Evolutionary conservation across 805 yeast genomes (phyloP).

Genomic region (Candida andamanensis): DNA sequence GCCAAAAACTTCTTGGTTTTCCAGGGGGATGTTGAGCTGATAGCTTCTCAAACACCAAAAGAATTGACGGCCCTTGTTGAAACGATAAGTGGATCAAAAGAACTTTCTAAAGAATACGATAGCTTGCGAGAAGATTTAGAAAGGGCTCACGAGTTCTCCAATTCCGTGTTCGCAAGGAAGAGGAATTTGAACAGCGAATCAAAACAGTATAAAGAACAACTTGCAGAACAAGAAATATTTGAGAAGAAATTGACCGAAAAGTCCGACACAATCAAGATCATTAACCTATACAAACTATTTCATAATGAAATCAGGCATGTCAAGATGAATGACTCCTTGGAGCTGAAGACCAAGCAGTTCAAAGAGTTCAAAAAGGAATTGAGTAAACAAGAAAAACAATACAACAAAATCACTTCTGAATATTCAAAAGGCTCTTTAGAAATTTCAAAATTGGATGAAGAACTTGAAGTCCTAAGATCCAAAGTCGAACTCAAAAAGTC

Average conservation of each 20-base stretch:
- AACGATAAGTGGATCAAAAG: constrained; percentile 76
- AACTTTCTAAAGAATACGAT: constrained; percentile 63
- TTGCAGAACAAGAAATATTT: constrained; percentile 64
- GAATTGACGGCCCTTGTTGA: constrained; percentile 76
- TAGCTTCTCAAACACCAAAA: constrained; percentile 79
- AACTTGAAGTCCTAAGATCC: constrained; percentile 29
- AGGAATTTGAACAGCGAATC: constrained; percentile 69
- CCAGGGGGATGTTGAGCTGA: constrained; percentile 94
- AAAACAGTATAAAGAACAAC: constrained; percentile 72
- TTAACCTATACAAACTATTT: constrained; percentile 59
- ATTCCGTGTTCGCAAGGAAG: constrained; percentile 60
- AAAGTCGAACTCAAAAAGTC: constrained; percentile 43
- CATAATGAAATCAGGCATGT: constrained; percentile 48
- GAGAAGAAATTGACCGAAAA: constrained; percentile 50
- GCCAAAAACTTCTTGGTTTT: constrained; percentile 91
- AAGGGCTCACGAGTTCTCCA: constrained; percentile 57
- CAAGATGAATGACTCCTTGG: constrained; percentile 27
- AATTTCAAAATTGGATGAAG: constrained; percentile 35
- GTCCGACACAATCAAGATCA: constrained; percentile 40
- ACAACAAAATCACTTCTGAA: constrained; percentile 27
- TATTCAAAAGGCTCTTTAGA: constrained; percentile 44
- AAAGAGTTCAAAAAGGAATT: constrained; percentile 26
- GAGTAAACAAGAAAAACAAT: constrained; percentile 21
- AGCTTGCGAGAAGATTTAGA: constrained; percentile 57
- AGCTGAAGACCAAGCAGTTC: constrained; percentile 32